Evolutionary conservation across 495 filamentous ascomycete genomes (phyloP).

Genomic region (Podospora bellae-mahoneyi): DNA sequence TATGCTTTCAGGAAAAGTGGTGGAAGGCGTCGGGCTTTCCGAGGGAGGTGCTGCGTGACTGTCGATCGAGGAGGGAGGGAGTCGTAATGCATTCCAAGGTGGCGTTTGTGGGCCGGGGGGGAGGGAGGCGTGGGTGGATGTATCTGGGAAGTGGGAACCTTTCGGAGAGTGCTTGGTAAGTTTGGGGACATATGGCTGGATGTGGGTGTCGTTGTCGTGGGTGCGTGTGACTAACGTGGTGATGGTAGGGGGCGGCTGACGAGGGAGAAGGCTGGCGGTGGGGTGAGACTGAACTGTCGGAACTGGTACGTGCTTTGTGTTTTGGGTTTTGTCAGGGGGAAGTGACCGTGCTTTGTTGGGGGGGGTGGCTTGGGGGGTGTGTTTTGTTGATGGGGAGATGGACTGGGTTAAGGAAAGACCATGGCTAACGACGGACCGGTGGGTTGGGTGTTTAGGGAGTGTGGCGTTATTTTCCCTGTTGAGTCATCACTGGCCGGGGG

Average conservation of each 20-base stretch:
- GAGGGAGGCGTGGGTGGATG: constrained; percentile 50
- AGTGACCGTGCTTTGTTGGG: neutral
- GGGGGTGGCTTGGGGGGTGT: neutral
- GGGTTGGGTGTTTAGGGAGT: constrained; percentile 55
- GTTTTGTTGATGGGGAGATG: too few species aligned
- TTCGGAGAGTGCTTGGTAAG: constrained; percentile 87
- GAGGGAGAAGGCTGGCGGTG: constrained; percentile 59
- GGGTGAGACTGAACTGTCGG: constrained; percentile 72
- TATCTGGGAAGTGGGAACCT: constrained; percentile 94
- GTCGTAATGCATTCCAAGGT: constrained; percentile 90
- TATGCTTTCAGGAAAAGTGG: constrained; percentile 70
- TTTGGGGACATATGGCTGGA: constrained; percentile 5
- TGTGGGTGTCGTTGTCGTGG: too few species aligned
- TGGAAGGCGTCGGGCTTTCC: constrained; percentile 68
- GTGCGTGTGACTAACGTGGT: neutral
- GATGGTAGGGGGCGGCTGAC: constrained; percentile 49
- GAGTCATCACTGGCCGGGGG: neutral
- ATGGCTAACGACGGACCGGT: neutral
- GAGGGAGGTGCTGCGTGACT: constrained; percentile 66
- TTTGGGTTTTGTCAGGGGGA: neutral
- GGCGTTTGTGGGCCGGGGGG: constrained; percentile 57
- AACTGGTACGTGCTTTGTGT: constrained; percentile 57
- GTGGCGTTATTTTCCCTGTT: constrained; percentile 72
- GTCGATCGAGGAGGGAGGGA: constrained; percentile 59
- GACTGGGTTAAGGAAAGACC: neutral